Conservation (phyloP, 805 yeast genomes). For the Cyberlindnera maclurae region DNA sequence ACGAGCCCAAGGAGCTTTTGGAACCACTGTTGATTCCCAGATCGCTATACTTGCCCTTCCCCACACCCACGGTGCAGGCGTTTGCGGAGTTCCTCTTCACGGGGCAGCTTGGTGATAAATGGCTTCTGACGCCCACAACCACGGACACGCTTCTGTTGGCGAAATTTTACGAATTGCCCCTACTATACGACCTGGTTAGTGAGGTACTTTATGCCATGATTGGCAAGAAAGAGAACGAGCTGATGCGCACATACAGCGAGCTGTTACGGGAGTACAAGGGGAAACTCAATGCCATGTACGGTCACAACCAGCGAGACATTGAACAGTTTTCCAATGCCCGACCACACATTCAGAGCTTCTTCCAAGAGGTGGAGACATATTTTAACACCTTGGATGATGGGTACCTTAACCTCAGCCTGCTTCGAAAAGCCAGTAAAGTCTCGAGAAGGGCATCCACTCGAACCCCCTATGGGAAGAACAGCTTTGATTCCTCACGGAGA, state of each 20-base stretch:
- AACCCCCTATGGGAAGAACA: conserved; percentile 3
- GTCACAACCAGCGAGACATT: conserved; percentile 20
- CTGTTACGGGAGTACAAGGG: conserved; percentile 21
- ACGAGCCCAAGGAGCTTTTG: conserved; percentile 25
- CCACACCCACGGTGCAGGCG: conserved; percentile 53
- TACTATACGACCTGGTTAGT: conserved; percentile 59
- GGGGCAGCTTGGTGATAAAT: conserved; percentile 71
- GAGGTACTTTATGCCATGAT: conserved; percentile 66
- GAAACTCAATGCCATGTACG: conserved; percentile 17
- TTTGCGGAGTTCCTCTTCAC: conserved; percentile 69
- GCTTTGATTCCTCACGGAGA: conserved; percentile 10
- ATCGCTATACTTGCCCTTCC: conserved; percentile 59
- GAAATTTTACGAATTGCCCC: conserved; percentile 60
- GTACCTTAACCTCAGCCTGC: conserved; percentile 44
- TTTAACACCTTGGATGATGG: conserved; percentile 62
- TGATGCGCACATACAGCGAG: conserved; percentile 24
- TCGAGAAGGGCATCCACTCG: conserved; percentile 2
- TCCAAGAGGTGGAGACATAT: conserved; percentile 48
- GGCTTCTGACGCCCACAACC: conserved; percentile 66
- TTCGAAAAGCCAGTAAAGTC: conserved; percentile 40
- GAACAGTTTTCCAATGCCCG: conserved; percentile 20
- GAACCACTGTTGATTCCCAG: conserved; percentile 66
- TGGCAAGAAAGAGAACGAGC: conserved; percentile 55
- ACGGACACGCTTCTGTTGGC: conserved; percentile 57
- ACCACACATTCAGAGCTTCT: conserved; percentile 22